Evolutionary conservation across 768 basidiomycete species (phyloP).

Genomic region (Cystofilobasidium bisporidii): DNA sequence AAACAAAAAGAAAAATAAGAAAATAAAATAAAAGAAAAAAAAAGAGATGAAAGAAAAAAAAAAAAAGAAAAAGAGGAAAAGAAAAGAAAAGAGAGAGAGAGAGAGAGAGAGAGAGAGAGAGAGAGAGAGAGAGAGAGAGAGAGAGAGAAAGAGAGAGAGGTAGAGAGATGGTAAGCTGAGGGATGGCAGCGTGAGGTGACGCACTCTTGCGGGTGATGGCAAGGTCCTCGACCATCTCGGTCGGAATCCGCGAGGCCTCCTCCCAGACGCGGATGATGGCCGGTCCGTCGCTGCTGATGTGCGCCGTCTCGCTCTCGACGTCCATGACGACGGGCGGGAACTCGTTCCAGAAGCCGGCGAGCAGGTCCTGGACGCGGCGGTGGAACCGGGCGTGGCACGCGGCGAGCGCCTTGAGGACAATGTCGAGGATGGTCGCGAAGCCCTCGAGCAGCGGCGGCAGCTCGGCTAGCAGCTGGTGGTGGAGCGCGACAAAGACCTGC

Average conservation of each 20-base stretch:
- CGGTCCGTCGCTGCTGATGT: constrained; percentile 13
- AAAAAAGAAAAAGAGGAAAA: no score
- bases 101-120: not conserved
- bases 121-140: not conserved
- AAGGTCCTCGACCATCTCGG: constrained; percentile 22
- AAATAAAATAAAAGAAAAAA: no score
- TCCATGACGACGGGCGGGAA: constrained; percentile 29
- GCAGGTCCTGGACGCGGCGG: constrained; percentile 24
- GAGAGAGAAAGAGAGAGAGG: no score
- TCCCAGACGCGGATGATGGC: constrained; percentile 26
- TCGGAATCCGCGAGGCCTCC: constrained; percentile 18
- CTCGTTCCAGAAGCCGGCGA: constrained; percentile 29
- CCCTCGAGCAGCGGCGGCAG: constrained; percentile 39
- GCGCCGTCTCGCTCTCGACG: not conserved
- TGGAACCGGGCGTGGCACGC: constrained; percentile 35
- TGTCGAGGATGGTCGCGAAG: constrained; percentile 35
- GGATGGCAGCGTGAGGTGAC: no score
- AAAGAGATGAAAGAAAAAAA: no score
- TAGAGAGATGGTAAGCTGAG: no score
- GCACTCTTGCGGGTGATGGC: constrained; percentile 25
- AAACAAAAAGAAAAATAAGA: no score
- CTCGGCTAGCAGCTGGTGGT: constrained; percentile 40
- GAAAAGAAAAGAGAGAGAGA: not conserved
- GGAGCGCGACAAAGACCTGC: constrained; percentile 38
- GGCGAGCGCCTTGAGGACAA: constrained; percentile 33